Base-by-base conservation (phyloP, 1,139 yeast species). In the Suhomyces anneliseae region DNA sequence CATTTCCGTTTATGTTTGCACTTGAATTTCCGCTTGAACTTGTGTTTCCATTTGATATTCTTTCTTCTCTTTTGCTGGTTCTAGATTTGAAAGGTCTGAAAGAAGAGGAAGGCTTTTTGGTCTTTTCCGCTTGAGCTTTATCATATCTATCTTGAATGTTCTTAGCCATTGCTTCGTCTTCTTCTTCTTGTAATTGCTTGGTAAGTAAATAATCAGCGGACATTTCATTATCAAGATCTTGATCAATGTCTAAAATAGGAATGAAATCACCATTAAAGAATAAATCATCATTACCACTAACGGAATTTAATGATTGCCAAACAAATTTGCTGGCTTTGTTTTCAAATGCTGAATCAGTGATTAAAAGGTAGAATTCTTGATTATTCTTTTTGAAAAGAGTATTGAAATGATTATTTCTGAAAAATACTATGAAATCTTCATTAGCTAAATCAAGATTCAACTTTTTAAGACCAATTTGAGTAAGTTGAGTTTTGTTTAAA, bases 351-450 rank as follows among this genome's bases (percentile, higher is more conserved):
- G 78, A 69, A 62, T 90, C 97, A 3, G 95, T 87, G 8, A 89
- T 82, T 40, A 90, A 65, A 4, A 82, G 61, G 64, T 81, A 82
- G 48, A 89, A 65, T 56, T 76, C 78, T 44, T 71, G 64, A 53
- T 74, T 65, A 39, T 66, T 61, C 42, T 74, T 73, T 59, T 86
- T 87, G 60, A 78, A 78, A 11, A 90, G 65, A 0, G 96, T 87
- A 49, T 81, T 79, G 65, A 88, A 90, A 64, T 90, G 97, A 64
- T 90, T 89, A 64, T 90, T 90, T 57, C 96, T 74, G 70, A 90
- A 90, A 49, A 90, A 78, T 0, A 90, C 81, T 1, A 83, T 76
- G 51, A 86, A 74, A 38, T 69, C 69, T 42, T 68, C 71, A 6
- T 55, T 47, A 2, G 49, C 51, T 33, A 83, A 66, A 24, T 76